Conservation (phyloP, 2,329 filamentous ascomycete genomes). For the Aspergillus aculeatinus region DNA sequence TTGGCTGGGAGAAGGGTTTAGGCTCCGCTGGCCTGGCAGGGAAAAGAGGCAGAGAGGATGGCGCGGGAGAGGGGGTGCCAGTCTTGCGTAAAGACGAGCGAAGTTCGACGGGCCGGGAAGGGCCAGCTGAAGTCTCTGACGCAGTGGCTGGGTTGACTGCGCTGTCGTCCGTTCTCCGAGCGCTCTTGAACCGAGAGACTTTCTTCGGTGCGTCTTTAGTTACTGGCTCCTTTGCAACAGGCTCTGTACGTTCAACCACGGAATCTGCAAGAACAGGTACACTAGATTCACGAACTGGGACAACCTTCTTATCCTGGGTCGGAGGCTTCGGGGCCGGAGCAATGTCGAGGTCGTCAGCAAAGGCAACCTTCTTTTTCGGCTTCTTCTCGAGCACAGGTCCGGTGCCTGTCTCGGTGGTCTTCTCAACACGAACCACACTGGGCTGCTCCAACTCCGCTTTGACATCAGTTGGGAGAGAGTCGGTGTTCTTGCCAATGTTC, state of each 20-base stretch:
- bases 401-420: conserved; percentile 15
- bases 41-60: conserved; percentile 35
- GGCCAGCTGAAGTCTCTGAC: conserved; percentile 13
- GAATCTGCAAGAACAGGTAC: conserved; percentile 41
- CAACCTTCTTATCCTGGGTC: conserved; percentile 27
- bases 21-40: conserved; percentile 38
- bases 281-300: conserved; percentile 29
- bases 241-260: conserved; percentile 44
- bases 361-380: conserved; percentile 71
- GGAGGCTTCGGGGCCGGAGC: conserved; percentile 48
- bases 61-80: conserved; percentile 19
- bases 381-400: conserved; percentile 26
- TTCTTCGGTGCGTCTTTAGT: conserved; percentile 36
- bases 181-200: conserved; percentile 46
- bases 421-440: conserved; percentile 26
- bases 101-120: conserved; percentile 21
- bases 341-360: conserved; percentile 72
- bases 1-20: conserved; percentile 42
- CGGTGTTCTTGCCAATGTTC: conserved; percentile 55
- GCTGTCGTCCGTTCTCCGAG: conserved; percentile 24
- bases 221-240: conserved; percentile 17
- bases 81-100: conserved; percentile 23
- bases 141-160: conserved; percentile 6
- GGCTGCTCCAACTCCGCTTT: conserved; percentile 31
- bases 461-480: conserved; percentile 35